Conservation (phyloP, 1,284 basidiomycete species). For the Ganoderma resinaceum region DNA sequence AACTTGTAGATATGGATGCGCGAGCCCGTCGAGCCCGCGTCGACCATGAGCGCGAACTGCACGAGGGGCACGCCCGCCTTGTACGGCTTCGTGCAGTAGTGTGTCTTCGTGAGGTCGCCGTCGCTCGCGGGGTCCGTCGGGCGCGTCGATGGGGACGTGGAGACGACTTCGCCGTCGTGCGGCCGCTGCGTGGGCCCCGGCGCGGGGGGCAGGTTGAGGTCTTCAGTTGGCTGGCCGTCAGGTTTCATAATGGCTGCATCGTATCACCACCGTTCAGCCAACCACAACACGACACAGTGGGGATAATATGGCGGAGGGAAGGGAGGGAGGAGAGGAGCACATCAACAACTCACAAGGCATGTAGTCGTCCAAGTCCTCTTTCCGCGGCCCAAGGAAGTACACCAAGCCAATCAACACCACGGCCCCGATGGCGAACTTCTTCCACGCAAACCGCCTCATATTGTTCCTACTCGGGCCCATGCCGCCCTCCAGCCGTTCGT, state of each 20-base stretch:
- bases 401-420: conserved; percentile 62
- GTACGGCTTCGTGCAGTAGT: conserved; percentile 69
- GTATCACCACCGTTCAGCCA: conserved; percentile 3
- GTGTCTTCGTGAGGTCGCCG: conserved; percentile 68
- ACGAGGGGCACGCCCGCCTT: conserved; percentile 62
- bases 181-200: conserved; percentile 20
- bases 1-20: conserved; percentile 99
- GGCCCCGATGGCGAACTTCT: conserved; percentile 67
- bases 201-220: conserved; percentile 21
- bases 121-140: conserved; percentile 68
- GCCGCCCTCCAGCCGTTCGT: conserved; percentile 71
- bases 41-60: conserved; percentile 97
- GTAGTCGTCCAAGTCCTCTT: conserved; percentile 40
- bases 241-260: conserved; percentile 32
- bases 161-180: conserved; percentile 33
- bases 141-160: conserved; percentile 26
- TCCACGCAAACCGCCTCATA: conserved; percentile 60
- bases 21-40: conserved; percentile 97
- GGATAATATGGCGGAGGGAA: not conserved
- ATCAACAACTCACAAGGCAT: conserved; percentile 36
- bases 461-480: conserved; percentile 52
- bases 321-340: not conserved
- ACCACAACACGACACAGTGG: not conserved
- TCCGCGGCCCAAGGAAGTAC: conserved; percentile 68
- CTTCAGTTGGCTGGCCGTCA: conserved; percentile 18